Evolutionary conservation across 305 asterid species (phyloP).

Genomic region (Stenogyne calaminthoides): DNA sequence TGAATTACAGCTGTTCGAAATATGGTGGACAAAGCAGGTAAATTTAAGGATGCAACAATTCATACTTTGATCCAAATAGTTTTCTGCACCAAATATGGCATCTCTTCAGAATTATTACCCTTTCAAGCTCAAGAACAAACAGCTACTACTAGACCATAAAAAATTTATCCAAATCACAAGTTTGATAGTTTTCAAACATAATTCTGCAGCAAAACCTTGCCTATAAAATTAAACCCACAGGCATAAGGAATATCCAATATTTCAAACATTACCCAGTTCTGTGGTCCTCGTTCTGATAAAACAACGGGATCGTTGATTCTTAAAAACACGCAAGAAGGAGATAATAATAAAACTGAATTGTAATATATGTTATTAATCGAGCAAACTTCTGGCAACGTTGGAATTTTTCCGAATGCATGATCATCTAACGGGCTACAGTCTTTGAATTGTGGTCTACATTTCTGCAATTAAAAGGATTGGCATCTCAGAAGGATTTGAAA

Average conservation of each 20-base stretch:
- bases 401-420: neutral
- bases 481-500: slow-evolving; percentile 3
- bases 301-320: neutral
- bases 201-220: neutral
- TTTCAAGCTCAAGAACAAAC: neutral
- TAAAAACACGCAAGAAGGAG: neutral
- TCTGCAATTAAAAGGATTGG: slow-evolving; percentile 1
- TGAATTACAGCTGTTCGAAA: too few relatives aligned
- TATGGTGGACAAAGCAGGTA: too few relatives aligned
- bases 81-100: neutral
- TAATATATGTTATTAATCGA: neutral
- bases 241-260: neutral
- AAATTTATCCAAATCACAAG: too few relatives aligned
- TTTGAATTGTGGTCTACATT: neutral
- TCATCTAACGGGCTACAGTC: neutral
- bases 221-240: neutral
- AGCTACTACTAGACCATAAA: too few relatives aligned
- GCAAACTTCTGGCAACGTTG: neutral
- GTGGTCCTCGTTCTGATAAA: neutral
- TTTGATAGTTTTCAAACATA: neutral
- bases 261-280: neutral
- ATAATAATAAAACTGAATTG: neutral
- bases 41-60: neutral
- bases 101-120: neutral
- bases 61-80: neutral